Evolutionary conservation across 495 filamentous ascomycete genomes (phyloP), one percentile per base, ranked within the genome.

Genomic region (Pseudotulostoma volvatum): DNA sequence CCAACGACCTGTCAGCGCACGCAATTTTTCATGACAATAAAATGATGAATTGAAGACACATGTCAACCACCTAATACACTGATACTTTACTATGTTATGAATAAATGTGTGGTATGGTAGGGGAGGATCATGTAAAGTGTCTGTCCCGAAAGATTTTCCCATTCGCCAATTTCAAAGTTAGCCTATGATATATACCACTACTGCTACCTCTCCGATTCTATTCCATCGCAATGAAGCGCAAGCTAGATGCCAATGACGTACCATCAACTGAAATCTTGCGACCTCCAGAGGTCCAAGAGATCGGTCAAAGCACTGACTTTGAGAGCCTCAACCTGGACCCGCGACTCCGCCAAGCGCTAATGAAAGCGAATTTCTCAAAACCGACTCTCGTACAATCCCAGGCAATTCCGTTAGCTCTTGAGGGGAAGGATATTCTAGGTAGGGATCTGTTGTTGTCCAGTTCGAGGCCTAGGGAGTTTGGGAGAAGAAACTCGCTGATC

Each of bases 401-500:
- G 55, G 83, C 81, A 3, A 93, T 97, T 47, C 92, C 90, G 4
- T 59, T 95, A 33, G 83, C 84, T 18, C 64, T 95, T n/a, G 76
- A 84, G 41, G 90, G 90, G 13, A 80, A 81, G 50, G 87, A 95
- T 68, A 78, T 97, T 40, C 60, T 96, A 33, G 84, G 75, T 74
- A 57, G 44, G 53, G 33, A 31, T 16, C 1, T 23, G 18, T 25
- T 1, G 3, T 2, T 11, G 14, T 7, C 21, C 2, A 13, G 34
- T 16, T 15, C 36, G 9, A 13, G 2, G 14, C 34, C 18, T 1
- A 19, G 1, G 4, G n/a, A 37, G 18, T 18, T 39, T 2, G 41
- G 39, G 14, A 49, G 36, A 3, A 43, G 23, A 28, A 28, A 11
- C 11, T 5, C 23, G 11, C 23, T 34, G 9, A 35, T 21, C 15